Evolutionary conservation across 345 rosid genomes (phyloP), one percentile per base, ranked within the genome.

Genomic region (Populus pruinosa): DNA sequence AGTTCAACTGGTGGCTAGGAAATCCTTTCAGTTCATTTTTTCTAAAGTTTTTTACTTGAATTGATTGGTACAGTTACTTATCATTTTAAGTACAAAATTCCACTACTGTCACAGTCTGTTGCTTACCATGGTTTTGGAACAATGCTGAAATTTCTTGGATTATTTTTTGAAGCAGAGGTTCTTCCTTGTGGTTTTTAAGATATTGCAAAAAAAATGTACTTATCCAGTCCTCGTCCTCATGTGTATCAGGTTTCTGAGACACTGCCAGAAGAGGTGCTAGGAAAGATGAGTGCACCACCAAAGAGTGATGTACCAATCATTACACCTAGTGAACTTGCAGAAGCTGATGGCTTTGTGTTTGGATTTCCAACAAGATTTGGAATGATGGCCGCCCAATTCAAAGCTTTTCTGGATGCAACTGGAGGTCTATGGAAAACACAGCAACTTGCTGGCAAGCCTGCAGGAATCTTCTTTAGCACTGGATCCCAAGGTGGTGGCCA

Each of bases 401-500:
- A 94, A 79, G 96, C 98, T 62, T 94, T 94, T 82, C 25, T 94
- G 72, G 98, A 94, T 77, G 92, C 97, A 70, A 94, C 98, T 20
- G 97, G 98, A 76, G 94, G 96, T 67, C 87, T 90, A 47, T 92
- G 98, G 98, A 92, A 93, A 79, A 85, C 98, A 64, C 98, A 91
- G 64, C 87, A 87, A 76, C 98, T 94, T 31, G 97, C 98, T 0
- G 98, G 98, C 74, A 94, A 91, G 81, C 96, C 98, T 73, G 98
- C 98, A 56, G 98, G 98, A 68, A 84, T 94, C 84, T 94, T 94
- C 88, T 92, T 85, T 78, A 91, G 98, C 89, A 94, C 98, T n/a
- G 98, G 98, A 63, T 94, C 98, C 74, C 97, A 94, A 86, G 98
- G 98, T 43, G 98, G 98, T 64, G 98, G 98, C 67, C 98, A 94